phyloP scores from a whole-genome alignment of 2,329 filamentous ascomycete species.

The Stagonosporopsis vannaccii region DNA sequence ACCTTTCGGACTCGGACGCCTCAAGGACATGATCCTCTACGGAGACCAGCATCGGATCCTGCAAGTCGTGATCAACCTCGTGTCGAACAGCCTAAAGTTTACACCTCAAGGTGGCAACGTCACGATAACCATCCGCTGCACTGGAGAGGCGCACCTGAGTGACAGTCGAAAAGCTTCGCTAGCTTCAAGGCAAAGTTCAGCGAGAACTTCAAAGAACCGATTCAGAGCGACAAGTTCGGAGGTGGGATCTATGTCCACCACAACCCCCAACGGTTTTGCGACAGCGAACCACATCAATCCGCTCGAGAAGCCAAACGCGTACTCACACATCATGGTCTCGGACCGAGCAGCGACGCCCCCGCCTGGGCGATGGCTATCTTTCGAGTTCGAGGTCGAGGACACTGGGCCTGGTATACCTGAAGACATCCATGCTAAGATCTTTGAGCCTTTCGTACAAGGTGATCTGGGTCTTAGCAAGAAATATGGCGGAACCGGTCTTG shows the following conservation, averaged over 20 bases:
- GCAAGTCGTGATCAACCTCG: conserved; percentile 92
- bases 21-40: conserved; percentile 88
- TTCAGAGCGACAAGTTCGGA: conserved; percentile 43
- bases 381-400: conserved; percentile 89
- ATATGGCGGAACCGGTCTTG: conserved; percentile 86
- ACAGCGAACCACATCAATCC: conserved; percentile 57
- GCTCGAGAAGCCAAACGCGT: conserved; percentile 49
- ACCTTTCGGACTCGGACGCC: conserved; percentile 69
- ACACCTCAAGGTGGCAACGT: conserved; percentile 80
- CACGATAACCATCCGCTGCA: conserved; percentile 75
- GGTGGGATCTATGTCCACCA: conserved; percentile 37
- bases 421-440: conserved; percentile 80
- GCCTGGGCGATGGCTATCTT: conserved; percentile 72
- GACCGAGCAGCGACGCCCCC: conserved; percentile 54
- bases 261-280: conserved; percentile 38
- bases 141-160: conserved; percentile 62
- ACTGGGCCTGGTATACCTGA: conserved; percentile 85
- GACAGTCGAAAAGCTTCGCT: conserved; percentile 56
- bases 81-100: conserved; percentile 92
- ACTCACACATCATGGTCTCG: conserved; percentile 44
- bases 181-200: conserved; percentile 52
- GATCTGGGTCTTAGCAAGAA: conserved; percentile 88
- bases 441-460: conserved; percentile 95
- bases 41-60: conserved; percentile 92
- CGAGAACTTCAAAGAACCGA: conserved; percentile 44